Evolutionary conservation across 129 eudicot species (phyloP).

Genomic region (carrot (Daucus carota)): DH1_v3.0 NC_030386.2:34397001-34397500

Average conservation of each 20-base stretch:
- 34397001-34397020: background rate
- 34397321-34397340: background rate
- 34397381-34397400: conserved; percentile 15
- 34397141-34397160: conserved; percentile 20
- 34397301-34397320: background rate
- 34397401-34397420: conserved; percentile 13
- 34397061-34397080: conserved; percentile 27
- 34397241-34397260: conserved; percentile 28
- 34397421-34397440: conserved; percentile 35
- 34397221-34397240: background rate
- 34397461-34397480: background rate
- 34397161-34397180: conserved; percentile 18
- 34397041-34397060: conserved; percentile 10
- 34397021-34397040: background rate
- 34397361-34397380: conserved; percentile 18
- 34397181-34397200: background rate
- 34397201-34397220: background rate
- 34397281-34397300: conserved; percentile 16
- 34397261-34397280: conserved; percentile 35
- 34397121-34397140: conserved; percentile 20
- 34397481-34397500: background rate
- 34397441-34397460: conserved; percentile 14
- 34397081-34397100: background rate
- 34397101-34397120: conserved; percentile 11
- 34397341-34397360: conserved; percentile 21